A percentile compares a stretch with the other conserved stretches of the same genome.
phyloP scores from a whole-genome alignment of 148 eudicot species.

The Persicaria maculosa region DNA sequence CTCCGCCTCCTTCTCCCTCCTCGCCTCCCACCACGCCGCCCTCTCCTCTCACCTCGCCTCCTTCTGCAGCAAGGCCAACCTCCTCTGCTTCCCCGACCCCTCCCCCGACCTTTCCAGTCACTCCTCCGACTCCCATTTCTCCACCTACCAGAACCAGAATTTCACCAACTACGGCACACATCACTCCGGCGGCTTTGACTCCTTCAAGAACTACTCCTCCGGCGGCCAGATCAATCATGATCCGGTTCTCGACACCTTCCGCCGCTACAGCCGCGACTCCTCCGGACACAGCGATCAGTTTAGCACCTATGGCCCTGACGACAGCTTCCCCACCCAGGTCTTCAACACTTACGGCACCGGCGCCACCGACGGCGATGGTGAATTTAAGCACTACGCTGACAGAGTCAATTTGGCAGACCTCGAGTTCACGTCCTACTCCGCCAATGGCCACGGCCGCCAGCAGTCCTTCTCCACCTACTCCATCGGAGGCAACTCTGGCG shows the following conservation, averaged over 20 bases:
- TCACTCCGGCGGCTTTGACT: conserved; percentile 33
- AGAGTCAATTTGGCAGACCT: conserved; percentile 33
- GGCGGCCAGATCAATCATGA: background rate
- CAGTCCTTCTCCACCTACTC: conserved; percentile 32
- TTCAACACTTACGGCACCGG: conserved; percentile 49
- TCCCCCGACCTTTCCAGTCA: conserved; percentile 18
- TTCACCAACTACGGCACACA: conserved; percentile 64
- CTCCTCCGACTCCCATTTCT: conserved; percentile 20
- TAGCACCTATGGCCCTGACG: conserved; percentile 27
- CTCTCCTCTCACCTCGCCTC: conserved; percentile 43
- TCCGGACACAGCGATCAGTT: conserved; percentile 46
- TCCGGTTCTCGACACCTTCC: conserved; percentile 26
- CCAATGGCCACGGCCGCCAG: conserved; percentile 31
- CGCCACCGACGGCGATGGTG: conserved; percentile 47
- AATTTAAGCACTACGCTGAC: conserved; percentile 30
- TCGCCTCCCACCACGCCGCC: conserved; percentile 40
- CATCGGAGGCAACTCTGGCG: conserved; percentile 32
- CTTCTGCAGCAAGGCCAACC: conserved; percentile 52
- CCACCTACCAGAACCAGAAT: conserved; percentile 32
- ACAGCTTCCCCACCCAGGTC: conserved; percentile 33
- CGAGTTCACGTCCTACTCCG: conserved; percentile 47
- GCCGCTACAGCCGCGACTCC: conserved; percentile 53
- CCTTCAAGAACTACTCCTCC: conserved; percentile 43
- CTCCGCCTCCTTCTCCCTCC: conserved; percentile 42
- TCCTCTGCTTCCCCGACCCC: conserved; percentile 53